Evolutionary conservation across 2,329 filamentous ascomycete genomes (phyloP), one percentile per base, ranked within the genome.

Genomic region (Venturia asperata): DNA sequence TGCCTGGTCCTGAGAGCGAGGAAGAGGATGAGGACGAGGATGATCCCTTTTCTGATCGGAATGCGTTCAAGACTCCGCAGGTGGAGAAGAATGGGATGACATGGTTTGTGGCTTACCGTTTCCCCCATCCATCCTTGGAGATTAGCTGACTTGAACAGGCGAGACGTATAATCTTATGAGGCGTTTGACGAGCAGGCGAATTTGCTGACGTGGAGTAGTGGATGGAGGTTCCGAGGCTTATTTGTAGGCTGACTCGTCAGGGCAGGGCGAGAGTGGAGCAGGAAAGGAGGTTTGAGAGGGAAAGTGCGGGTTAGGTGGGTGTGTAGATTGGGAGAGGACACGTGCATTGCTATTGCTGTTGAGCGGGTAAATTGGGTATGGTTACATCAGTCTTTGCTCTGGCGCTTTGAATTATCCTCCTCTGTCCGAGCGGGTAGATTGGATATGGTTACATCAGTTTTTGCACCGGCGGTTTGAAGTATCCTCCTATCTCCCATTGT

Each of bases 31-130:
- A 34, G 30, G 30, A 82, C n/a, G 79, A 81, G 9, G 84, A 84
- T 2, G 87, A 89, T 9, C 92, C 92, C 0, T 96, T 96, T 74
- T 90, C 89, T 4, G 91, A 96, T 74, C 84, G 84, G 52, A 92
- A 96, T 73, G 89, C 86, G 5, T 82, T 90, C 34, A 80, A 80
- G 61, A 84, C 82, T 3, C 82, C 82, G 21, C 77, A 73, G 70
- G 70, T 73, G 49, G 81, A 81, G 72, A 76, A 71, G 43, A 63
- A 68, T 6, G 73, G 73, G 7, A 74, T 75, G 72, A 73, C 68
- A 55, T 75, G 74, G 74, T 74, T 66, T 39, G 41, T 61, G 3
- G 3, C 2, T 15, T 1, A 43, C 19, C 2, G 13, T 37, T 45
- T 6, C 17, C 24, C 5, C 30, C 6, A 3, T 61, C 34, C 19